A percentile compares a stretch with the other conserved stretches of the same genome.
phyloP scores from a whole-genome alignment of 2,329 filamentous ascomycete genomes.

The Colletotrichum sp. region DNA sequence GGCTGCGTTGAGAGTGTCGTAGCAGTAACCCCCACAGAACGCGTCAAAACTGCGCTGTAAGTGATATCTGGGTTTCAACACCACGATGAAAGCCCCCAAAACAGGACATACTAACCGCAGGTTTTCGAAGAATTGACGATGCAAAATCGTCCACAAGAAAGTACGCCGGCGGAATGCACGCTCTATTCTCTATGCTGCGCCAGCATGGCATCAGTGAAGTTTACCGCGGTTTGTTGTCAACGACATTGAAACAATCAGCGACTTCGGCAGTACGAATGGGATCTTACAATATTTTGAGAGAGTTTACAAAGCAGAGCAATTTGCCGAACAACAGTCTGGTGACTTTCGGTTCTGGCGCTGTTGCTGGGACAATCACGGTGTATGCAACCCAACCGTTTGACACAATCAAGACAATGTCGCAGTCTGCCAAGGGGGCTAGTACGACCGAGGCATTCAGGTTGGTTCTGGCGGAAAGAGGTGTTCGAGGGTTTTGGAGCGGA shows the following conservation, averaged over 20 bases:
- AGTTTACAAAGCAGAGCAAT: slow-evolving; percentile 26
- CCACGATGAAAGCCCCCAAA: not conserved
- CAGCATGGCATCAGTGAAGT: slow-evolving; percentile 46
- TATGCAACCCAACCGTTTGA: slow-evolving; percentile 67
- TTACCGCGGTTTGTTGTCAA: slow-evolving; percentile 49
- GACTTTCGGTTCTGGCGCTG: slow-evolving; percentile 67
- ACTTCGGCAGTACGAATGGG: slow-evolving; percentile 54
- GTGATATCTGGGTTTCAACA: slow-evolving; percentile 4
- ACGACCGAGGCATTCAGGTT: slow-evolving; percentile 61
- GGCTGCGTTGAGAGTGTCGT: slow-evolving; percentile 66
- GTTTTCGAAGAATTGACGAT: slow-evolving; percentile 36
- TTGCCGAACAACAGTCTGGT: slow-evolving; percentile 29
- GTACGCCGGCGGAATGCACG: slow-evolving; percentile 35
- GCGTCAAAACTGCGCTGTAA: slow-evolving; percentile 69
- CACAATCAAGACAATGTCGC: slow-evolving; percentile 67
- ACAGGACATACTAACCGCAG: not conserved
- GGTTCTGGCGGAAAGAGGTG: slow-evolving; percentile 60
- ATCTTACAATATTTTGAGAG: slow-evolving; percentile 51
- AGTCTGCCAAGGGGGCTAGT: slow-evolving; percentile 62
- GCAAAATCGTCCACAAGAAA: slow-evolving; percentile 31
- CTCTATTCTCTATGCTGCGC: slow-evolving; percentile 35
- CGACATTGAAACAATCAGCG: slow-evolving; percentile 52
- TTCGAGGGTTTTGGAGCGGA: slow-evolving; percentile 69
- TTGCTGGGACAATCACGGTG: slow-evolving; percentile 66
- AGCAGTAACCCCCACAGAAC: slow-evolving; percentile 72